A percentile compares a stretch with the other conserved stretches of the same genome.
These are phyloP conservation scores for Dictyostelium capitatum DNA, from an alignment of 78 protist genomes.

Conservation along the genomic window DNA sequence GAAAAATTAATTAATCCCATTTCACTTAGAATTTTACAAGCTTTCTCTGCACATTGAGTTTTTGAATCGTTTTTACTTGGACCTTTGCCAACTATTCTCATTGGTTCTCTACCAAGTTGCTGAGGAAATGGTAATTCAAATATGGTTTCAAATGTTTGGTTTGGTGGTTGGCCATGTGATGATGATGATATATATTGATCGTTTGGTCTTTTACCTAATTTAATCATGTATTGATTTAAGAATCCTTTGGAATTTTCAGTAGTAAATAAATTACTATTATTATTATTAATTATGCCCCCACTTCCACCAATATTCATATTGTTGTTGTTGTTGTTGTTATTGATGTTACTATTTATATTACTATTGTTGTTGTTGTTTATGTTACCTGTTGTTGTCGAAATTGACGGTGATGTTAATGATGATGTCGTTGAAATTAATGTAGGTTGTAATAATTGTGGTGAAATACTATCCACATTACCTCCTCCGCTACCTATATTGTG, in stretches of 20 bases:
- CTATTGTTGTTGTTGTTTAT: constrained; percentile 16
- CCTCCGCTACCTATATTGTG: not conserved
- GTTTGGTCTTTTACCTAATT: constrained; percentile 18
- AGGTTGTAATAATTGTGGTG: not conserved
- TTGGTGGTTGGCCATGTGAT: not conserved
- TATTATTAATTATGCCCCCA: not conserved
- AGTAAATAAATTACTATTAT: not conserved
- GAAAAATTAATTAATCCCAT: not conserved
- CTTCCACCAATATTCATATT: not conserved
- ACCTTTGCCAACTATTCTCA: not conserved
- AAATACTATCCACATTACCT: not conserved
- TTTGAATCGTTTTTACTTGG: not conserved
- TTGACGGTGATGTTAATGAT: not conserved
- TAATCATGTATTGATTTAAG: constrained; percentile 11
- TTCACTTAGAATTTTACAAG: not conserved
- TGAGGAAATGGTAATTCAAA: constrained; percentile 9
- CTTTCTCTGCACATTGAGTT: constrained; percentile 22
- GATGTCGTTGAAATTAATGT: not conserved
- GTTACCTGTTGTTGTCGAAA: not conserved
- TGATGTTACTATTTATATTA: not conserved
- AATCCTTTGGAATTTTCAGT: constrained; percentile 19
- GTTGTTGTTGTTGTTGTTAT: constrained; percentile 43
- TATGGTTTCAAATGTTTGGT: constrained; percentile 25
- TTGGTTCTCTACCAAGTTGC: not conserved
- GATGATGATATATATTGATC: constrained; percentile 5